Evolutionary conservation across 2,329 filamentous ascomycete species (phyloP).

Genomic region (Arthroderma sp.): DNA sequence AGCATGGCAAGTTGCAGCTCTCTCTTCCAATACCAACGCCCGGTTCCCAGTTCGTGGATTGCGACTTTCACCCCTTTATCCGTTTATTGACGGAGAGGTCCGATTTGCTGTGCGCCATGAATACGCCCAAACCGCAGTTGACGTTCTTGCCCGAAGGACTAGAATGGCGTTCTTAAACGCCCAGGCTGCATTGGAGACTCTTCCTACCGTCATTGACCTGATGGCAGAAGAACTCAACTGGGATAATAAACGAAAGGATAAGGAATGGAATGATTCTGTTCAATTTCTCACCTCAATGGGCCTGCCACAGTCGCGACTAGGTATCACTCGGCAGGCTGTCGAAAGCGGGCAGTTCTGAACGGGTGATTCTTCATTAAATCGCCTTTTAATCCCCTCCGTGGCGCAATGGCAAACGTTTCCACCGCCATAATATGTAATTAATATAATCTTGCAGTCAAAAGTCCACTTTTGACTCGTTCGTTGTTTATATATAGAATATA

Average conservation of each 20-base stretch:
- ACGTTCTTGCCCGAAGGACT: constrained; percentile 74
- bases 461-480: no score
- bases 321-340: constrained; percentile 44
- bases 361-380: no score
- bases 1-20: constrained; percentile 75
- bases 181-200: constrained; percentile 73
- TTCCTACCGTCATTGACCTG: constrained; percentile 75
- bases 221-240: constrained; percentile 70
- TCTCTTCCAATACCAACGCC: constrained; percentile 62
- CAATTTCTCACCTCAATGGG: constrained; percentile 50
- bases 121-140: constrained; percentile 81
- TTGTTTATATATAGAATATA: no score
- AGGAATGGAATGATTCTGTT: constrained; percentile 63
- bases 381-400: no score
- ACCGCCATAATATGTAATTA: no score
- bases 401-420: no score
- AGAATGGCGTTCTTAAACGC: constrained; percentile 83
- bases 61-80: constrained; percentile 68
- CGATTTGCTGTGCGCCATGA: constrained; percentile 79
- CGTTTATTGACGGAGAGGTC: constrained; percentile 84
- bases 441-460: no score
- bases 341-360: constrained; percentile 24
- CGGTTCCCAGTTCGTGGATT: constrained; percentile 74
- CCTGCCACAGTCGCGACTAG: constrained; percentile 40
- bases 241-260: constrained; percentile 52